Evolutionary conservation across 352 stramenopile genomes (phyloP).

Genomic region (Phytopythium ostracodes): DNA sequence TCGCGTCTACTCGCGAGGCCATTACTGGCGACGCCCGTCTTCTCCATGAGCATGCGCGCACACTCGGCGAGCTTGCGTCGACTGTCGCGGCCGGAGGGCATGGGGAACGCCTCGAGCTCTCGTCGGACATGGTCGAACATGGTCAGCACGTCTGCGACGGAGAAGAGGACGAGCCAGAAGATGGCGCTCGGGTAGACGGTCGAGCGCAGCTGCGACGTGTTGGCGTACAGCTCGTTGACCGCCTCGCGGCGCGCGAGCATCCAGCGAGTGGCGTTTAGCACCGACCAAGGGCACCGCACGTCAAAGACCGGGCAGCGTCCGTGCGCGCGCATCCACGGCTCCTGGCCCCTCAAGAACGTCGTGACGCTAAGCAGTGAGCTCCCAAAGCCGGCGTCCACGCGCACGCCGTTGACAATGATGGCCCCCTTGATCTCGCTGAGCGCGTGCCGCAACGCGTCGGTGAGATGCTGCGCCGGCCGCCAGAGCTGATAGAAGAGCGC

Average conservation of each 20-base stretch:
- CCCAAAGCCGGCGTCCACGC: slow-evolving; percentile 1
- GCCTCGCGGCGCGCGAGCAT: slow-evolving; percentile 10
- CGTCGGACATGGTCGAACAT: not conserved
- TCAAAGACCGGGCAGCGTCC: slow-evolving; percentile 10
- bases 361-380: slow-evolving; percentile 10
- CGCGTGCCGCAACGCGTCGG: slow-evolving; percentile 9
- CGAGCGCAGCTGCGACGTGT: slow-evolving; percentile 3
- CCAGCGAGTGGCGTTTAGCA: slow-evolving; percentile 9
- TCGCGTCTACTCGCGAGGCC: not conserved
- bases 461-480: slow-evolving; percentile 11
- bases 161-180: slow-evolving; percentile 12
- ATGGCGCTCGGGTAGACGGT: slow-evolving; percentile 5
- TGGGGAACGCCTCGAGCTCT: slow-evolving; percentile 6
- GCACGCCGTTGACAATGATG: slow-evolving; percentile 2
- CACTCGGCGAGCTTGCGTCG: not conserved
- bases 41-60: slow-evolving; percentile 2
- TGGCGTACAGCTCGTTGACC: slow-evolving; percentile 9
- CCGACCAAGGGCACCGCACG: slow-evolving; percentile 8
- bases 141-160: slow-evolving; percentile 10
- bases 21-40: not conserved
- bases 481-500: slow-evolving; percentile 15
- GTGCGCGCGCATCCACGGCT: slow-evolving; percentile 12
- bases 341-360: slow-evolving; percentile 14
- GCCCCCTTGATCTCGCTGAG: slow-evolving; percentile 12
- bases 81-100: not conserved